Evolutionary conservation across 345 rosid species (phyloP).

Genomic region (Murraya paniculata): DNA sequence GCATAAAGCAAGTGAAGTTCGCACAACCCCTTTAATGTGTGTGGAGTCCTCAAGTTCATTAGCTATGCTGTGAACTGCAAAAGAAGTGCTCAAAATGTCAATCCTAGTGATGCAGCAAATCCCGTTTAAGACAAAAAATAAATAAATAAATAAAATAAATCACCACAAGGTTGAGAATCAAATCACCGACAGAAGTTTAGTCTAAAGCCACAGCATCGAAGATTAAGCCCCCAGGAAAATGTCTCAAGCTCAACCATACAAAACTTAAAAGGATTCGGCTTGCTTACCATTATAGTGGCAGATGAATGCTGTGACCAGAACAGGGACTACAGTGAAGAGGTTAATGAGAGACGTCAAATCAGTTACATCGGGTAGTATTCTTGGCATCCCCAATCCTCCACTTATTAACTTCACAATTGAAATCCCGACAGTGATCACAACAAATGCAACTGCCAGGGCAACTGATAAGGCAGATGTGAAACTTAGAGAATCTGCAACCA

Average conservation of each 20-base stretch:
- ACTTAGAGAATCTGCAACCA: slow-evolving; percentile 83
- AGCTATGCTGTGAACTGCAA: slow-evolving; percentile 83
- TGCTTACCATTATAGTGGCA: slow-evolving; percentile 84
- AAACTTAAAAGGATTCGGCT: neutral
- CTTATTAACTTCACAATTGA: slow-evolving; percentile 53
- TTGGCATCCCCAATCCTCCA: slow-evolving; percentile 75
- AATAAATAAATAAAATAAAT: neutral
- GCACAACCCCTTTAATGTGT: slow-evolving; percentile 64
- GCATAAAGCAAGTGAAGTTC: slow-evolving; percentile 68
- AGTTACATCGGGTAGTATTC: slow-evolving; percentile 64
- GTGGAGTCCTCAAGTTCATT: slow-evolving; percentile 80
- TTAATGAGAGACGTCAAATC: slow-evolving; percentile 73
- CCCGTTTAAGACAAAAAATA: neutral
- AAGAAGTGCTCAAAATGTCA: slow-evolving; percentile 18
- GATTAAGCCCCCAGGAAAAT: neutral
- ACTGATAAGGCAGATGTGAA: slow-evolving; percentile 84
- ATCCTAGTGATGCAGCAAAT: neutral
- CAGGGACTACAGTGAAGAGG: slow-evolving; percentile 87
- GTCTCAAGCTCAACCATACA: neutral
- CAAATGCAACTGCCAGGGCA: slow-evolving; percentile 76
- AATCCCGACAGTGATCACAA: slow-evolving; percentile 70
- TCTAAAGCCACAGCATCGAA: neutral
- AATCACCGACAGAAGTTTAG: neutral
- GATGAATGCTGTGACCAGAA: slow-evolving; percentile 84
- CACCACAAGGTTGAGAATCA: neutral